Evolutionary conservation across 1,284 basidiomycete species (phyloP), one percentile per base, ranked within the genome.

Genomic region (Rhodotorula sp.): DNA sequence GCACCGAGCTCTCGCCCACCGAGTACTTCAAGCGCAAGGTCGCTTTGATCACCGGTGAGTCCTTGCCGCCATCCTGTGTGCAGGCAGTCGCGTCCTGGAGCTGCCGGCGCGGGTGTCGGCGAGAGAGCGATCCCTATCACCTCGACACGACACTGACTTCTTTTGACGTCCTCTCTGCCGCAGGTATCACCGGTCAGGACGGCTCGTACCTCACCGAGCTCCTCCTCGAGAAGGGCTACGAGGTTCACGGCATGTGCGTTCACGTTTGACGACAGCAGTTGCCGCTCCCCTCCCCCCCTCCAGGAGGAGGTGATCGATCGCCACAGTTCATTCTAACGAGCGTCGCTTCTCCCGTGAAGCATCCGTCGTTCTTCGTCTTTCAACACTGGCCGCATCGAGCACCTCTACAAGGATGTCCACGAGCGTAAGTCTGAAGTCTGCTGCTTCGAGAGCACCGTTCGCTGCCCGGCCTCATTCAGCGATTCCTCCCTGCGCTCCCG

Each of bases 281-380:
- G n/a, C 48, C 44, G 24, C 24, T 34, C 27, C 32, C 24, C n/a
- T 29, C 29, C 56, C 53, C 19, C 8, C 46, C 39, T 3, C 7
- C 7, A 44, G 39, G 36, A 7, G 36, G 13, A 44, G 39, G 39
- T 44, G 11, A 44, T 44, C 39, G 39, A 44, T 44, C 39, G 39
- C 39, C 9, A 44, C n/a, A 15, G 13, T 44, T 10, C 39, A 44
- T 8, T 3, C 58, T 48, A 24, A 59, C 58, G 5, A 9, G 1
- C 17, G 11, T 4, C 10, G 15, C 36, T 44, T 44, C 39, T 7
- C 58, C 20, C 13, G n/a, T 8, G 90, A 47, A 93, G 94, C 82
- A 93, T 95, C 76, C 89, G 92, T 77, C 89, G 92, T 70, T 94
- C 92, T 34, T 94, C 92, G 29, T 91, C 89, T 78, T 95, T 95